Evolutionary conservation across 305 asterid genomes (phyloP).

Genomic region (Solanum hybrid): DNA sequence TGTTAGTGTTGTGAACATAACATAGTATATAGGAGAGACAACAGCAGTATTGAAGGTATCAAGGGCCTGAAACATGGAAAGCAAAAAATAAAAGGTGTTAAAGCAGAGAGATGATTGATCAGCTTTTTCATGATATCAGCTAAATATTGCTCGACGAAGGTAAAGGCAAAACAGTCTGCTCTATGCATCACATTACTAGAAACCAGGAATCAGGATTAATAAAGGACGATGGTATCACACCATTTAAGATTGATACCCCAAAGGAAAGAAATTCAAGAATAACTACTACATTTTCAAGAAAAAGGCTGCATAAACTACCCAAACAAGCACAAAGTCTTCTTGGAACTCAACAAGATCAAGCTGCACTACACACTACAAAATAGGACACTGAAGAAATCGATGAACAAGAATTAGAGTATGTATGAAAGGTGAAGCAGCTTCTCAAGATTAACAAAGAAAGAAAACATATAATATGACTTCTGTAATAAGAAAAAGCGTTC

Average conservation of each 20-base stretch:
- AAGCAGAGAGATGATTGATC: background rate
- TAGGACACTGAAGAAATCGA: background rate
- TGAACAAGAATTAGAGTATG: background rate
- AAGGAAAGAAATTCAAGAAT: background rate
- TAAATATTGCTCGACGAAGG: background rate
- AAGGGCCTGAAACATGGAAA: slow-evolving; percentile 52
- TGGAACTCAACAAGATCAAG: background rate
- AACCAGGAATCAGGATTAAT: background rate
- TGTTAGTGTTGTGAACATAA: slow-evolving; percentile 73
- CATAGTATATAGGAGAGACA: slow-evolving; percentile 91
- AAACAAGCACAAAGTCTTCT: background rate
- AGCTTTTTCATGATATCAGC: background rate
- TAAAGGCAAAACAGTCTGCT: background rate
- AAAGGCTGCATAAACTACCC: background rate
- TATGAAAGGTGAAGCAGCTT: background rate
- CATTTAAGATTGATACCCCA: background rate
- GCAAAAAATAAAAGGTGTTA: background rate
- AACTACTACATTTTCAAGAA: background rate
- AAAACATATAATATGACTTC: background rate
- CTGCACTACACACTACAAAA: background rate
- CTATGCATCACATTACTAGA: background rate
- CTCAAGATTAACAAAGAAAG: background rate
- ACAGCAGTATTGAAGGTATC: slow-evolving; percentile 84
- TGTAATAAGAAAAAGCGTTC: background rate
- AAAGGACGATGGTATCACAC: background rate